phyloP scores from a whole-genome alignment of 2,329 filamentous ascomycete genomes.

The Colletotrichum phormii region DNA sequence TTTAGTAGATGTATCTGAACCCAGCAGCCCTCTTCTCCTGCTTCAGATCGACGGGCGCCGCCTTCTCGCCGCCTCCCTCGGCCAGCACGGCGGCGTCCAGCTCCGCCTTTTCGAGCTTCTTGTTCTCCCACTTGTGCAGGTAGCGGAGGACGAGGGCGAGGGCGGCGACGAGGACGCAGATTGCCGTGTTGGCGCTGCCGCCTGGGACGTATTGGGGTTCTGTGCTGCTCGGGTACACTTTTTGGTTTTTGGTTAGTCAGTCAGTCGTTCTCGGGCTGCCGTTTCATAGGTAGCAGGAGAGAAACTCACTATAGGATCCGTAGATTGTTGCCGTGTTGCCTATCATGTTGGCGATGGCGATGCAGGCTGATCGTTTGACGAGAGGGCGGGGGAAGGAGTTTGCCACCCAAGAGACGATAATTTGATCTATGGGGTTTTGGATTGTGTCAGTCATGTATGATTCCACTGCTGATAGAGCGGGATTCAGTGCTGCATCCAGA shows the following conservation, averaged over 20 bases:
- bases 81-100: constrained; percentile 40
- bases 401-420: constrained; percentile 75
- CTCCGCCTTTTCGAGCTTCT: constrained; percentile 63
- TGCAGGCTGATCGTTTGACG: constrained; percentile 73
- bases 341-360: constrained; percentile 75
- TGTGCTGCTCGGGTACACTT: constrained; percentile 57
- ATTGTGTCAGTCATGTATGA: constrained; percentile 43
- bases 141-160: constrained; percentile 65
- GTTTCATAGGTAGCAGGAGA: too few relatives aligned
- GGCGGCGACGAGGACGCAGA: constrained; percentile 70
- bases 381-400: constrained; percentile 79
- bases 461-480: too few relatives aligned
- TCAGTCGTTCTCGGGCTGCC: too few relatives aligned
- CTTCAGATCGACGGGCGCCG: constrained; percentile 1
- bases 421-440: constrained; percentile 50
- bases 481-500: too few relatives aligned
- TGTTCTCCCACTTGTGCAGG: constrained; percentile 70
- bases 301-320: neutral
- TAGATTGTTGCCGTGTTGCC: constrained; percentile 69
- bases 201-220: constrained; percentile 61
- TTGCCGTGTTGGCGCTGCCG: constrained; percentile 70
- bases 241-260: too few relatives aligned
- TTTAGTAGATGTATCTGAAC: constrained; percentile 46
- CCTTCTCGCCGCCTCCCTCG: constrained; percentile 28
- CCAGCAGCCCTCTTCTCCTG: constrained; percentile 40